Evolutionary conservation across 129 eudicot species (phyloP), one percentile per base, ranked within the genome.

Genomic region (Scalesia atractyloides): DNA sequence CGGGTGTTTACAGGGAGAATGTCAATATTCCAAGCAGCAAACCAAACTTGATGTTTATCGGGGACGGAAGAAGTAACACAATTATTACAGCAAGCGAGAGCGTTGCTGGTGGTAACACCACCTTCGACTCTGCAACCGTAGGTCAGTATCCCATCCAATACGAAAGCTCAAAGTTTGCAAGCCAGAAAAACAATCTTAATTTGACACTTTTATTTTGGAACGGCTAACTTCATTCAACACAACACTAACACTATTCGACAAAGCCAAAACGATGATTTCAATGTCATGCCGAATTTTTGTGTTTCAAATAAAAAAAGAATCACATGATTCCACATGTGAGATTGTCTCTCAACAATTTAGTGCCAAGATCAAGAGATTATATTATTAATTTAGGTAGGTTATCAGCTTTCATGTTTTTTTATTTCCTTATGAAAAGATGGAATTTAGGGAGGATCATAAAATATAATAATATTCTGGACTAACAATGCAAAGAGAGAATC

Each of bases 21-120:
- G 68, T 63, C 1, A 63, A 63, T 16, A 36, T 63, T 63, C 68
- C 68, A 34, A 63, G 68, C 15, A 5, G 48, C 48, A 63, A 63
- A 9, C 36, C 49, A 37, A 63, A 36, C 15, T n/a, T 63, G 48
- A 63, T 37, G 68, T 62, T 62, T 7, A 62, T 62, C 3, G 68
- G 68, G 24, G 68, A 62, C 3, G 68, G 68, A n/a, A 36, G 49
- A 62, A 34, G 68, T 36, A 62, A 34, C 22, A 62, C 68, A 0
- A 62, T 37, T 62, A 62, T 62, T 2, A 62, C 49, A 3, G 68
- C 47, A 2, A 62, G 48, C 24, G 68, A 62, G 24, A 62, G 68
- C 48, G 68, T 62, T 16, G 68, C 68, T 15, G 68, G 68, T 13
- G 68, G 68, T 62, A 62, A 37, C 68, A 62, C 68, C 37, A 62